Percentiles rank a stretch among this genome's conserved stretches.
phyloP scores from a whole-genome alignment of 1,284 basidiomycete species.

The Ceratobasidium sp. region DNA sequence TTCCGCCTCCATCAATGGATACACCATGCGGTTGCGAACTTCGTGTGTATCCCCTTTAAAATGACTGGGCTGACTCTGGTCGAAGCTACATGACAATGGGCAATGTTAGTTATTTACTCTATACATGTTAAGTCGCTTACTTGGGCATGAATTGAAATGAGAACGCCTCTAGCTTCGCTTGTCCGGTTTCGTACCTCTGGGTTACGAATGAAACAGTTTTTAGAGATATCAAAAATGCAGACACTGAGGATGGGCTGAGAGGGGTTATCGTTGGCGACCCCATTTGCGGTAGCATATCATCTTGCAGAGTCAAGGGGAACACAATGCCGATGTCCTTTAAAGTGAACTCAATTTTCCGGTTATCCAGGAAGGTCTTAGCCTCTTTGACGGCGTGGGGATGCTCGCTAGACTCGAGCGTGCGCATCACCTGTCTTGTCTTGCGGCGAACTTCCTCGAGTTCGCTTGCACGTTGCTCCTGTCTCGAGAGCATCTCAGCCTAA shows the following conservation, averaged over 20 bases:
- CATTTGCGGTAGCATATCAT: conserved; percentile 42
- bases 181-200: conserved; percentile 79
- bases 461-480: conserved; percentile 74
- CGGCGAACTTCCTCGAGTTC: conserved; percentile 86
- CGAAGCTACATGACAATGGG: conserved; percentile 74
- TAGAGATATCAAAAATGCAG: conserved; percentile 86
- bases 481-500: conserved; percentile 76
- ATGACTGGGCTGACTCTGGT: conserved; percentile 72
- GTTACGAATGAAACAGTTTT: conserved; percentile 76
- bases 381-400: conserved; percentile 6
- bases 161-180: conserved; percentile 74
- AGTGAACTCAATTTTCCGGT: conserved; percentile 70
- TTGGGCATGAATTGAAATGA: conserved; percentile 85
- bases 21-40: conserved; percentile 79
- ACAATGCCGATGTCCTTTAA: conserved; percentile 83
- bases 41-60: conserved; percentile 77
- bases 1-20: conserved; percentile 82
- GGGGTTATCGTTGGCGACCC: conserved; percentile 20
- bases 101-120: conserved; percentile 21
- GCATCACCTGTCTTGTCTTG: conserved; percentile 75
- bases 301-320: conserved; percentile 72
- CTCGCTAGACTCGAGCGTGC: conserved; percentile 70
- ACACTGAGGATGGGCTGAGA: conserved; percentile 59
- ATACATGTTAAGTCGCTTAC: conserved; percentile 59
- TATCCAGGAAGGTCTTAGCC: conserved; percentile 58